Evolutionary conservation across 352 stramenopile species (phyloP), one percentile per base, ranked within the genome.

Genomic region (Phytophthora tentaculata): DNA sequence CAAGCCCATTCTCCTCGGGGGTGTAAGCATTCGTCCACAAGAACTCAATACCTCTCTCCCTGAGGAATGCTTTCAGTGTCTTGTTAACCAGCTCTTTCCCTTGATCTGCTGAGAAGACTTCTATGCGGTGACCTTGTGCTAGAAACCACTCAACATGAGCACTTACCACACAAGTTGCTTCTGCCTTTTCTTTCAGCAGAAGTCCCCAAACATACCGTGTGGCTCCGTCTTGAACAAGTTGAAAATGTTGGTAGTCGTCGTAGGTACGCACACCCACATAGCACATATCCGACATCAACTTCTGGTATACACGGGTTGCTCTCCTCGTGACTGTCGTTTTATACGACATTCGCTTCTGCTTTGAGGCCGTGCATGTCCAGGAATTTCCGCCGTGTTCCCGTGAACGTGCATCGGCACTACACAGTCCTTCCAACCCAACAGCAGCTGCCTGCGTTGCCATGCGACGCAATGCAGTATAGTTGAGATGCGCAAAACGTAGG

Each of bases 401-500:
- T 14, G 32, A 32, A 0, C 28, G 5, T 9, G 9, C 32, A 39
- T 39, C 10, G 14, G 14, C 0, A 39, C 32, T 39, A 14, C 32
- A 14, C 32, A 39, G 14, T 39, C 10, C 10, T 16, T 39, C 32
- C 10, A 39, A 39, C 5, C 32, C 32, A 32, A 32, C 0, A 5
- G 9, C 28, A 32, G 32, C 6, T 5, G 9, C 10, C 10, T 14
- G 5, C 10, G 32, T 39, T 39, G 32, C 32, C 1, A 39, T 39
- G 9, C 32, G 32, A 16, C 32, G 32, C 32, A 39, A n/a, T 1
- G 50, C 50, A 14, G 41, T 3, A 17, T 61, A 67, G 28, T 61
- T 49, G 13, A 67, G 49, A 47, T 67, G 59, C 12, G 59, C 59
- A 22, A 67, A 61, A 14, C 49, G 49, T 37, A 67, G 55, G 16